Evolutionary conservation across 768 basidiomycete genomes (phyloP), one percentile per base, ranked within the genome.

Genomic region (Boletus pseudo-olivaceus): DNA sequence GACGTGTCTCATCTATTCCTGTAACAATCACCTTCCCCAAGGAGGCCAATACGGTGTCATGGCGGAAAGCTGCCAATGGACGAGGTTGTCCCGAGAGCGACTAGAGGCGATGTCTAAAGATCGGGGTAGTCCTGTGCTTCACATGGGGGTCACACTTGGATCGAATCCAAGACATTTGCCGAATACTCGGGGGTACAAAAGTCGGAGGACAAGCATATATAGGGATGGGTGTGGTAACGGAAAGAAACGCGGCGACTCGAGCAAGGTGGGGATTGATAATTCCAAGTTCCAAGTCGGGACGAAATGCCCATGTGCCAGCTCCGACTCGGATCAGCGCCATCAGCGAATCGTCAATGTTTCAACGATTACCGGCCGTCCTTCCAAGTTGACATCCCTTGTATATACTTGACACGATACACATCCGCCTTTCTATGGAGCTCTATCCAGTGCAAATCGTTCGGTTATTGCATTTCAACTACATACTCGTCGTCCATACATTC

Each of bases 401-500:
- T 23, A 23, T 23, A 23, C 23, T 23, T 23, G 23, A 23, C 23
- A 23, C 23, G 23, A 23, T 23, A 23, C 23, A 23, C n/a, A 7
- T 19, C 9, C 19, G 8, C 19, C n/a, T 9, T 7, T 19, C n/a
- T 39, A n/a, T 10, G 19, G 8, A 19, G 38, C 9, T 8, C 9
- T 39, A n/a, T n/a, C n/a, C n/a, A n/a, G n/a, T 39, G 38, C n/a
- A 19, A 29, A n/a, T 11, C 10, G 7, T 29, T 33, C 23, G 11
- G 42, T 17, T n/a, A 32, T 33, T 48, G 30, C 29, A 45, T 47
- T 51, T 44, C 55, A 47, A 47, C 35, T 19, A 53, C 33, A 23
- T 33, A 54, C 40, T 40, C 9, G 51, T 57, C 49, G 43, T 59
- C 49, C 60, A 39, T 56, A 54, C 46, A 49, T 23, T 38, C 27